These are phyloP conservation scores for Selaginella moellendorffii DNA, from an alignment of 75 land plant genomes.

Conservation along the genomic window DNA sequence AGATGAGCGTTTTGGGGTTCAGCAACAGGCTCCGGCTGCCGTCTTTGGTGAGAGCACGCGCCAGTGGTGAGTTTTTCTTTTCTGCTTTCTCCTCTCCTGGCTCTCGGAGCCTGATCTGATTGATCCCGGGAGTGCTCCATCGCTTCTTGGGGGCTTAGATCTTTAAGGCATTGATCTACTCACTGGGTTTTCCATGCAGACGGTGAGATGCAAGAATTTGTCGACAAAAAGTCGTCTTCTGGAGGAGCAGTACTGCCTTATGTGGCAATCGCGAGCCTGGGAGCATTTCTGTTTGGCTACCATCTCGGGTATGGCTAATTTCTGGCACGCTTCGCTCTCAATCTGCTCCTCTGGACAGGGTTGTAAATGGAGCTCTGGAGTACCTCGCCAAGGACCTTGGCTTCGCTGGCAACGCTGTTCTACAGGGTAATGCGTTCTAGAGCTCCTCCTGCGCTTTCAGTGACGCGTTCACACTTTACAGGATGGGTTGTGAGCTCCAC, in stretches of 20 bases:
- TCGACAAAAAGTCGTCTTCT: constrained; percentile 30
- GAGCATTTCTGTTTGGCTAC: constrained; percentile 90
- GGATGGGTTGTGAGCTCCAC: constrained; percentile 93
- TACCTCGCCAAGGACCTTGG: constrained; percentile 71
- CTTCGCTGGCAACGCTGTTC: constrained; percentile 42
- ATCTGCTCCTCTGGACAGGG: constrained; percentile 39
- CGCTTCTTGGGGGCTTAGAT: not conserved
- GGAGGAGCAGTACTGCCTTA: constrained; percentile 70
- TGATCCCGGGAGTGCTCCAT: not conserved
- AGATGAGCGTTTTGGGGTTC: not conserved
- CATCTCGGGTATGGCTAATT: constrained; percentile 98
- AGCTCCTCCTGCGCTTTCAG: no score
- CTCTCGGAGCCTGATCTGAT: not conserved
- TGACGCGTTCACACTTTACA: no score
- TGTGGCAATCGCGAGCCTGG: constrained; percentile 90
- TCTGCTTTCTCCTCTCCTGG: not conserved
- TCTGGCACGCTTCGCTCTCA: no score
- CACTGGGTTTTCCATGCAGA: constrained; percentile 19
- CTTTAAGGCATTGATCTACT: not conserved
- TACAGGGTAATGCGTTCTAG: no score
- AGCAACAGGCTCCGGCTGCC: not conserved
- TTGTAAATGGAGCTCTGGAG: constrained; percentile 87
- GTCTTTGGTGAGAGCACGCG: not conserved
- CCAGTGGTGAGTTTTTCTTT: not conserved
- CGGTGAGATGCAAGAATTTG: constrained; percentile 40